These are phyloP conservation scores for Claviceps sp. DNA, from an alignment of 2,329 filamentous ascomycete species.

Conservation along the genomic window DNA sequence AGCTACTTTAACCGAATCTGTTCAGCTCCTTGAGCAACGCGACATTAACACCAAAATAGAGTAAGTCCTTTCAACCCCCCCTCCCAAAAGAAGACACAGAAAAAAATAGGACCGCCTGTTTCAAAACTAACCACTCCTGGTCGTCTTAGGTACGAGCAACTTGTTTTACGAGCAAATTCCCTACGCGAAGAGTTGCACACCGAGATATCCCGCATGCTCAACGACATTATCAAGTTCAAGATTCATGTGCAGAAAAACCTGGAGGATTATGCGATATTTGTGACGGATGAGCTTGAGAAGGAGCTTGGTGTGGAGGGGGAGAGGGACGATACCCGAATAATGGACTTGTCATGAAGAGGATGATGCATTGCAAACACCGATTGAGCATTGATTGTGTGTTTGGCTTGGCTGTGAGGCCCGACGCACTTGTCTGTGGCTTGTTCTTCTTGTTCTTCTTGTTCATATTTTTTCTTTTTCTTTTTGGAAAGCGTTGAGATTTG, in stretches of 20 bases:
- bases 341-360: conserved; percentile 21
- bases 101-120: neutral
- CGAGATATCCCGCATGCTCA: conserved; percentile 88
- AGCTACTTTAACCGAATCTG: conserved; percentile 66
- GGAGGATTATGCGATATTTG: conserved; percentile 89
- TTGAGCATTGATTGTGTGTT: too few relatives aligned
- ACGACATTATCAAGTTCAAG: conserved; percentile 98
- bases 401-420: too few relatives aligned
- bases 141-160: conserved; percentile 65
- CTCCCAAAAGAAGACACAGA: neutral
- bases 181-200: conserved; percentile 96
- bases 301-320: conserved; percentile 56
- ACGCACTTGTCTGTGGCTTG: too few relatives aligned
- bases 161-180: conserved; percentile 70
- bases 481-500: neutral
- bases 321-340: conserved; percentile 37
- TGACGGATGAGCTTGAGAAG: conserved; percentile 83
- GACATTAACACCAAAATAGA: conserved; percentile 97
- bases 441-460: neutral
- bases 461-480: neutral
- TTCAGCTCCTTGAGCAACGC: conserved; percentile 83
- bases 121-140: neutral
- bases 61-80: conserved; percentile 34
- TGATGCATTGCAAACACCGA: neutral
- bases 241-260: conserved; percentile 87